Evolutionary conservation across 1,284 basidiomycete genomes (phyloP), one percentile per base, ranked within the genome.

Genomic region (Thelephora terrestris): DNA sequence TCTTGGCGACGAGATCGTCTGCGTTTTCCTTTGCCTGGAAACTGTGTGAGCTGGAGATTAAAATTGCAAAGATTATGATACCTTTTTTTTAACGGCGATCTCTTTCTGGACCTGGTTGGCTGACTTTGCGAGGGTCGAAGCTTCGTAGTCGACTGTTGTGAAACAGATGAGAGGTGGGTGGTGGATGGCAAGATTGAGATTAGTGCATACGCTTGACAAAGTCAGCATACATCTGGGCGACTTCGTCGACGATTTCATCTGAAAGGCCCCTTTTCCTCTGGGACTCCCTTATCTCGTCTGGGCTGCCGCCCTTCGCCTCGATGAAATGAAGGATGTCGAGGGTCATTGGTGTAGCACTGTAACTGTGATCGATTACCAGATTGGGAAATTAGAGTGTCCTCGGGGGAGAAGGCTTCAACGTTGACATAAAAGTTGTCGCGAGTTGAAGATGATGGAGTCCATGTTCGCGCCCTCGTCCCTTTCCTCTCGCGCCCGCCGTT

Each of bases 51-150:
- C 18, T 23, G 16, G 27, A 29, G 18, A 12, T 10, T 9, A n/a
- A 16, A 35, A 7, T 43, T 34, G 9, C 20, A 45, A 25, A 17
- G 10, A n/a, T 29, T 27, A 6, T 43, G 61, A 40, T 55, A 81
- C 91, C 80, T 95, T 97, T 69, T 91, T 96, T 78, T 94, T 96
- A 3, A 79, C 75, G 4, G 81, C 86, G 62, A 99, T 97, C 65
- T 95, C 82, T 65, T 97, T 97, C 70, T 98, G 93, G 7, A 93
- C 74, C 10, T 80, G 79, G 61, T 98, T 98, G 50, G 91, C 80
- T 57, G 91, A 78, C 63, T 93, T 91, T 61, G 83, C 79, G 44
- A 88, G 67, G 24, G 72, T 74, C 61, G 90, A 90, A 37, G 81
- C 74, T 52, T 95, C 87, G 62, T 81, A 97, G 61, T 92, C 86